phyloP scores from a whole-genome alignment of 2,329 filamentous ascomycete species.

The Diaporthe sp. region DNA sequence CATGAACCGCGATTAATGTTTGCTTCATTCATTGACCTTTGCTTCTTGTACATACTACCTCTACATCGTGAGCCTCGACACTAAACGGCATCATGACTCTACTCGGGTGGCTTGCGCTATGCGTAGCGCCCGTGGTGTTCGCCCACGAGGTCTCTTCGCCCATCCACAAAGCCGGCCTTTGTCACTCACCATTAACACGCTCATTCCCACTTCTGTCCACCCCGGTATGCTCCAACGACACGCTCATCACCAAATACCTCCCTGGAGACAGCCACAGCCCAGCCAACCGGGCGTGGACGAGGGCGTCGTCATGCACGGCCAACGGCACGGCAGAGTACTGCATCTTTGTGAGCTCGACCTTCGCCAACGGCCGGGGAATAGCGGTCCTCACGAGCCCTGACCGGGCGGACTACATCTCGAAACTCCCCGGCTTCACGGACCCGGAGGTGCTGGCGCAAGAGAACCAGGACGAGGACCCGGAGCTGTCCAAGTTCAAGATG shows the following conservation, averaged over 20 bases:
- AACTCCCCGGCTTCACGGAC: constrained; percentile 48
- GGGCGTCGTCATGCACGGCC: constrained; percentile 47
- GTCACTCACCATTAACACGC: constrained; percentile 31
- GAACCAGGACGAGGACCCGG: constrained; percentile 49
- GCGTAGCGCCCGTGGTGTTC: constrained; percentile 16
- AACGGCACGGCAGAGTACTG: constrained; percentile 49
- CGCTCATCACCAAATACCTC: constrained; percentile 34
- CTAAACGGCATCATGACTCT: constrained; percentile 10
- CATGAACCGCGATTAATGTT: not conserved
- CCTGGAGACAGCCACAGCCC: constrained; percentile 8
- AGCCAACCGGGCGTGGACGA: constrained; percentile 34
- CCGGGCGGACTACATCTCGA: constrained; percentile 49
- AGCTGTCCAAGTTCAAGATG: constrained; percentile 49
- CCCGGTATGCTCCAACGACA: constrained; percentile 33
- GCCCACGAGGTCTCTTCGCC: constrained; percentile 22
- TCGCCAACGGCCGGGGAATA: constrained; percentile 55
- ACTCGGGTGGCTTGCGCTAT: constrained; percentile 10
- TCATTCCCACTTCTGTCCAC: constrained; percentile 32
- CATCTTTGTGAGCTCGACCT: constrained; percentile 52
- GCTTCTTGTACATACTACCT: constrained; percentile 9
- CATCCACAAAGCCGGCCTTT: constrained; percentile 25
- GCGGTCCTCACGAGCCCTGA: constrained; percentile 54
- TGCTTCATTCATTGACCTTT: not conserved
- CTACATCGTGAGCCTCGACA: not conserved
- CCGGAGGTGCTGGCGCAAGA: constrained; percentile 44